Conservation (phyloP, 495 filamentous ascomycete species). For the Tetracladium setigerum region DNA sequence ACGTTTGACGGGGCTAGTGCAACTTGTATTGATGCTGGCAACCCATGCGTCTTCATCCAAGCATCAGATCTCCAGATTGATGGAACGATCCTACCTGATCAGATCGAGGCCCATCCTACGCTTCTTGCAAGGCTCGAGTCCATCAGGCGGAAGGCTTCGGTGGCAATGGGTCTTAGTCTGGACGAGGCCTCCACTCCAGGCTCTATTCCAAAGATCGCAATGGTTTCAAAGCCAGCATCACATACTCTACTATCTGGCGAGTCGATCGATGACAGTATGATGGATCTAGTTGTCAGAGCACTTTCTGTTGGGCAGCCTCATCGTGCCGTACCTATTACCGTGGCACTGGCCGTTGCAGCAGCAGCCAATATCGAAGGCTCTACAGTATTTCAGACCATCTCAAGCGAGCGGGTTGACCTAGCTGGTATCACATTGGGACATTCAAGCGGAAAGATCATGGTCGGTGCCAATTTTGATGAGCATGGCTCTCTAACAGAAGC, state of each 20-base stretch:
- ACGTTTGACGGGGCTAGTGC: slow-evolving; percentile 43
- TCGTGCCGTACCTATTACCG: slow-evolving; percentile 54
- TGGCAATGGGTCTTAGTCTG: slow-evolving; percentile 53
- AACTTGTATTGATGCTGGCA: slow-evolving; percentile 55
- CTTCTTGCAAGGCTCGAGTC: slow-evolving; percentile 48
- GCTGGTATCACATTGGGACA: slow-evolving; percentile 48
- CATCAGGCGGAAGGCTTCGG: slow-evolving; percentile 52
- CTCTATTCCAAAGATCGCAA: slow-evolving; percentile 59
- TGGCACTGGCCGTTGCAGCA: slow-evolving; percentile 52
- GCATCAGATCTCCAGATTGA: slow-evolving; percentile 42
- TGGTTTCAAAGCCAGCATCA: slow-evolving; percentile 39
- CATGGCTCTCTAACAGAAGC: slow-evolving; percentile 8
- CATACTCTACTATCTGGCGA: slow-evolving; percentile 26
- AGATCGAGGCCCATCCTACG: slow-evolving; percentile 36
- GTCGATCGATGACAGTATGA: slow-evolving; percentile 16
- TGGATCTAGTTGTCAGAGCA: slow-evolving; percentile 20
- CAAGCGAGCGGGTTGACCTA: slow-evolving; percentile 16
- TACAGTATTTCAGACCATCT: slow-evolving; percentile 31
- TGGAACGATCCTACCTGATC: slow-evolving; percentile 43
- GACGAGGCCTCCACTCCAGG: slow-evolving; percentile 36
- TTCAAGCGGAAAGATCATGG: slow-evolving; percentile 47
- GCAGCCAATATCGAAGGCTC: slow-evolving; percentile 45
- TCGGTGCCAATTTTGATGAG: slow-evolving; percentile 12
- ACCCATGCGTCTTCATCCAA: slow-evolving; percentile 58
- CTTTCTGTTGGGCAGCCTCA: slow-evolving; percentile 52